Conservation (phyloP, 371 early-diverging fungal genomes). For the Zancudomyces culisetae region DNA sequence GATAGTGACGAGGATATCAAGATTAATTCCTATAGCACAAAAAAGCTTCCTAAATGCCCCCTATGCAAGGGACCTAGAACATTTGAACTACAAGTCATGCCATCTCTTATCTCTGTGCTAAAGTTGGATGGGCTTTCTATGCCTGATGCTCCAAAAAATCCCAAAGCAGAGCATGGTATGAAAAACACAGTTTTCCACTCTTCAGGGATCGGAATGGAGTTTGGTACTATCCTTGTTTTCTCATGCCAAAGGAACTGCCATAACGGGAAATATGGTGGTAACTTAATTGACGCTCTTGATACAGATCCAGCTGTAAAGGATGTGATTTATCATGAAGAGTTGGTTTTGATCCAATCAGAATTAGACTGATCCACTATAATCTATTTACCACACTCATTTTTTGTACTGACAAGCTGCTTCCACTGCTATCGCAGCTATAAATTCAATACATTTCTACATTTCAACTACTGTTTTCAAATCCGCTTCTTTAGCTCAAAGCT, state of each 20-base stretch:
- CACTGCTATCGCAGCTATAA: too few species aligned
- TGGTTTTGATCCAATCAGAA: conserved; percentile 47
- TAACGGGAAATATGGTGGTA: conserved; percentile 10
- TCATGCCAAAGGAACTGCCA: conserved; percentile 66
- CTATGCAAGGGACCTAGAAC: conserved; percentile 53
- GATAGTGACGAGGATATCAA: conserved; percentile 6
- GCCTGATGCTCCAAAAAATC: conserved; percentile 16
- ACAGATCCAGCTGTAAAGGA: conserved; percentile 8
- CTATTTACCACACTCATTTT: too few species aligned
- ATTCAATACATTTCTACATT: too few species aligned
- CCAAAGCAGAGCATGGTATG: conserved; percentile 16
- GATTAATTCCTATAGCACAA: conserved; percentile 10
- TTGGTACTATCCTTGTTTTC: conserved; percentile 72
- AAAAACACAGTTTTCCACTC: conserved; percentile 23
- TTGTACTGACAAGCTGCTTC: too few species aligned
- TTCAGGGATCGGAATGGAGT: conserved; percentile 72
- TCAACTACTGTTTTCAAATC: too few species aligned
- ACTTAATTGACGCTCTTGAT: conserved; percentile 7
- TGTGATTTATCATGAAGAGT: conserved; percentile 39
- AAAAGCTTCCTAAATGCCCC: conserved; percentile 31
- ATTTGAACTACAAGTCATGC: conserved; percentile 89
- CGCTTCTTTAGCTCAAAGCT: too few species aligned
- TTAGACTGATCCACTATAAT: too few species aligned
- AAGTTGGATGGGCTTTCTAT: conserved; percentile 7
- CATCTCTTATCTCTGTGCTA: conserved; percentile 50